These are phyloP conservation scores for Debaryomycetaceae sp. DNA, from an alignment of 1,139 yeast genomes.

Conservation along the genomic window DNA sequence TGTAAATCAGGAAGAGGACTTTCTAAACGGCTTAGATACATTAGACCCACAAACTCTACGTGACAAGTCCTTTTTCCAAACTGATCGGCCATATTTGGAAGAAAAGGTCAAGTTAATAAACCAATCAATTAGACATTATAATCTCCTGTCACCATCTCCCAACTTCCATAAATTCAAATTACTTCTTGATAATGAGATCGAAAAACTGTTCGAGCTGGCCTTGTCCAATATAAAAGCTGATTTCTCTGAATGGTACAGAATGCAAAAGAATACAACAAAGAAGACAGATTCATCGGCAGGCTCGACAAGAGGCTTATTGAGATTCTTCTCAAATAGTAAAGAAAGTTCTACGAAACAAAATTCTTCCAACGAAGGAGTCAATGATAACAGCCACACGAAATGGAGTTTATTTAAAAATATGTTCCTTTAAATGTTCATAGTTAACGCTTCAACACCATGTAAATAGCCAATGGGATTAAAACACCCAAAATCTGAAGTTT, in stretches of 20 bases:
- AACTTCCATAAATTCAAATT: constrained; percentile 71
- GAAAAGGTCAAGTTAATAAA: constrained; percentile 52
- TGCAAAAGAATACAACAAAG: constrained; percentile 12
- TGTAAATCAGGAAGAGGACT: constrained; percentile 9
- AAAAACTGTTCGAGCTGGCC: constrained; percentile 12
- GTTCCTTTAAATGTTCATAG: too few species aligned
- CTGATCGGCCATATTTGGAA: constrained; percentile 33
- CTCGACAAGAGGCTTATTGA: neutral
- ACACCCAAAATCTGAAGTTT: constrained; percentile 7
- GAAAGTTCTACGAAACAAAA: neutral
- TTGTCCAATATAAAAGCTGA: constrained; percentile 10
- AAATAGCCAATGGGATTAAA: constrained; percentile 6
- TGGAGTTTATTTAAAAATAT: too few species aligned
- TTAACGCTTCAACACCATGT: neutral
- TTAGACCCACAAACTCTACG: constrained; percentile 22
- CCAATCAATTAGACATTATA: constrained; percentile 63
- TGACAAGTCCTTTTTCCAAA: constrained; percentile 23
- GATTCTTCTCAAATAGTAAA: neutral
- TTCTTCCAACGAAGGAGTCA: too few species aligned
- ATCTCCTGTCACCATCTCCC: constrained; percentile 70
- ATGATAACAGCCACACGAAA: too few species aligned
- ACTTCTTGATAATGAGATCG: constrained; percentile 48
- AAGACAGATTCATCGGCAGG: neutral
- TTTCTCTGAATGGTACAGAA: constrained; percentile 18
- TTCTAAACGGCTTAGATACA: constrained; percentile 7